phyloP scores from a whole-genome alignment of 2,329 filamentous ascomycete species.

The Lasiodiplodia hormozganensis region DNA sequence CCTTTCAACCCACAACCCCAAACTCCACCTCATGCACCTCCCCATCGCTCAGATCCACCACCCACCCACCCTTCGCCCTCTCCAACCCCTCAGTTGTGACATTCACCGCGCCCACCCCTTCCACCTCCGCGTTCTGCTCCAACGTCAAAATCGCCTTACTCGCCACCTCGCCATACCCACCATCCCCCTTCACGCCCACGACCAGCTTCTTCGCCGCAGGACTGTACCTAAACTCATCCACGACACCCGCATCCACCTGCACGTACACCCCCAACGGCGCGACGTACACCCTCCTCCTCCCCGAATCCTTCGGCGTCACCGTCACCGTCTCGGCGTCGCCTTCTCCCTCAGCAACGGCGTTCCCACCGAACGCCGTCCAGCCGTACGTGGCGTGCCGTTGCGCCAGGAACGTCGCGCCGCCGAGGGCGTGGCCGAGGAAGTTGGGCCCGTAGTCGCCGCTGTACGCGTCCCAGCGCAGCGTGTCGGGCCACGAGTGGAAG shows the following conservation, averaged over 20 bases:
- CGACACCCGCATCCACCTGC: background rate
- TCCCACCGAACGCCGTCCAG: constrained; percentile 59
- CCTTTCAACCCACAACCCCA: constrained; percentile 18
- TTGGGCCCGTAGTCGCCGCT: constrained; percentile 65
- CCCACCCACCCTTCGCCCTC: constrained; percentile 34
- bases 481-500: constrained; percentile 65
- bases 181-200: constrained; percentile 28
- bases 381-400: constrained; percentile 52
- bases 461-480: constrained; percentile 63
- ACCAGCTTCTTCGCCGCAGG: constrained; percentile 32
- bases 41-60: constrained; percentile 32
- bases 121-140: constrained; percentile 30
- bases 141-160: constrained; percentile 34
- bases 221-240: constrained; percentile 24
- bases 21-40: constrained; percentile 32
- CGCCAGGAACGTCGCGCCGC: constrained; percentile 59
- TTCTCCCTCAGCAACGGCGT: constrained; percentile 37
- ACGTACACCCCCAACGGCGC: constrained; percentile 37
- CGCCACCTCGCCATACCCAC: constrained; percentile 32
- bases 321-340: constrained; percentile 34
- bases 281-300: constrained; percentile 58
- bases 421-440: constrained; percentile 60
- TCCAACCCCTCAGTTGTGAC: constrained; percentile 32
- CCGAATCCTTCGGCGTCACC: constrained; percentile 55
- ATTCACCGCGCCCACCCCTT: constrained; percentile 1